Conservation (phyloP, 306 rosid species). For the Cucumis sativus region DNA sequence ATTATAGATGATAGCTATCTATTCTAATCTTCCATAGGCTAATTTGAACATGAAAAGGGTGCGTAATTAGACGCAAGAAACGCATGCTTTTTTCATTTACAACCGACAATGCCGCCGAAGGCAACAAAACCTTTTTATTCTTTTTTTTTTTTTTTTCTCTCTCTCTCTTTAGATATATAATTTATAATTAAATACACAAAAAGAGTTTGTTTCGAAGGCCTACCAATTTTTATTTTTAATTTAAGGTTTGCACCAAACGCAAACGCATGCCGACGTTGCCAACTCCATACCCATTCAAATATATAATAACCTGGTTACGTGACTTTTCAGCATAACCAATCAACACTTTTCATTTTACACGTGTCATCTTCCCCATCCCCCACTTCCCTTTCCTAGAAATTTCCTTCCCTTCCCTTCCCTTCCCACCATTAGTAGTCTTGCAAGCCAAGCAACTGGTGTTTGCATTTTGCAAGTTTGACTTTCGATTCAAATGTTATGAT, state of each 20-base stretch:
- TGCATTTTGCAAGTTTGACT: background rate
- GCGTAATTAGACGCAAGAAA: too few relatives aligned
- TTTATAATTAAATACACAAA: background rate
- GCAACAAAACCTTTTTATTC: too few relatives aligned
- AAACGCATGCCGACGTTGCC: background rate
- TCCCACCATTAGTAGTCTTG: background rate
- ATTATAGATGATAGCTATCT: too few relatives aligned
- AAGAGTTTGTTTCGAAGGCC: background rate
- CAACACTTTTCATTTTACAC: background rate
- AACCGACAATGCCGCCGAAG: too few relatives aligned
- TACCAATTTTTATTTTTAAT: background rate
- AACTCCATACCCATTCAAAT: background rate
- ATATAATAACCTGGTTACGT: background rate
- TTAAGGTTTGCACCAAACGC: background rate
- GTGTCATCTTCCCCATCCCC: background rate
- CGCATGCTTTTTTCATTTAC: too few relatives aligned
- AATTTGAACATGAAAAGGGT: too few relatives aligned
- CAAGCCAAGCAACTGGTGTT: background rate
- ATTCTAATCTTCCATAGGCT: too few relatives aligned
- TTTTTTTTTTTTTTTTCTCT: background rate
- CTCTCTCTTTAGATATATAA: background rate
- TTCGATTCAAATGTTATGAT: background rate
- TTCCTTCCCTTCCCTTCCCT: background rate
- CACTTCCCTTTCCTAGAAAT: background rate
- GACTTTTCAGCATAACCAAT: background rate